Evolutionary conservation across 1,284 basidiomycete genomes (phyloP).

Genomic region (Papiliotrema terrestris): DNA sequence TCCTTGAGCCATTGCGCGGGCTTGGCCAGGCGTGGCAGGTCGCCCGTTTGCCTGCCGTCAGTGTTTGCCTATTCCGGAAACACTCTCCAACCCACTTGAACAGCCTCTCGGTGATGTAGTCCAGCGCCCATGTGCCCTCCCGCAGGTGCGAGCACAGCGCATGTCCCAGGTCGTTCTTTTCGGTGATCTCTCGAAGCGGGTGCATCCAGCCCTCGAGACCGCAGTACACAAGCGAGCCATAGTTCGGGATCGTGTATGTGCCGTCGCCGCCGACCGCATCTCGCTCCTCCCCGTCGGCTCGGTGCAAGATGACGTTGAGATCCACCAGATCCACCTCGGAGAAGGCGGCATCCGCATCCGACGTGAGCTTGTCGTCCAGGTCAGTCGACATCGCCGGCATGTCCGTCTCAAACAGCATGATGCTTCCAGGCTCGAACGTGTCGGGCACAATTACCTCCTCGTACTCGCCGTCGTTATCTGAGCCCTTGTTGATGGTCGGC

Average conservation of each 20-base stretch:
- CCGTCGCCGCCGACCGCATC: conserved; percentile 73
- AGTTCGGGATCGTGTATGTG: conserved; percentile 69
- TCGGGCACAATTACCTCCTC: conserved; percentile 77
- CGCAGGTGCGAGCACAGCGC: conserved; percentile 81
- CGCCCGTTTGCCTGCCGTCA: conserved; percentile 59
- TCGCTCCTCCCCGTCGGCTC: conserved; percentile 82
- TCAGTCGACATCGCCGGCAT: conserved; percentile 60
- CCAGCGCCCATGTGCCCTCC: conserved; percentile 81
- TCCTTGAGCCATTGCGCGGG: conserved; percentile 79
- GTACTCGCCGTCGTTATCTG: conserved; percentile 65
- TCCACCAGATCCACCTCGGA: conserved; percentile 74
- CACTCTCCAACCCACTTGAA: conserved; percentile 54
- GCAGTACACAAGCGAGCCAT: conserved; percentile 76
- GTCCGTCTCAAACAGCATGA: conserved; percentile 84
- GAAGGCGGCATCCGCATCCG: conserved; percentile 68
- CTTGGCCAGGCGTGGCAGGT: conserved; percentile 63
- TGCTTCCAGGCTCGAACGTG: conserved; percentile 83
- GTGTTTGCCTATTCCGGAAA: not conserved
- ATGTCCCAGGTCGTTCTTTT: conserved; percentile 85
- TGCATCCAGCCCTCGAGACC: conserved; percentile 96
- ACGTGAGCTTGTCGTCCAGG: conserved; percentile 67
- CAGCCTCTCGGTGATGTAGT: conserved; percentile 73
- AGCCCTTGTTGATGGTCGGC: conserved; percentile 45
- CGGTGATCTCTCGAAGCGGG: conserved; percentile 73
- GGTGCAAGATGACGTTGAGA: conserved; percentile 76